These are phyloP conservation scores for Ophioceras dolichostomum DNA, from an alignment of 2,329 filamentous ascomycete genomes.

Conservation along the genomic window DNA sequence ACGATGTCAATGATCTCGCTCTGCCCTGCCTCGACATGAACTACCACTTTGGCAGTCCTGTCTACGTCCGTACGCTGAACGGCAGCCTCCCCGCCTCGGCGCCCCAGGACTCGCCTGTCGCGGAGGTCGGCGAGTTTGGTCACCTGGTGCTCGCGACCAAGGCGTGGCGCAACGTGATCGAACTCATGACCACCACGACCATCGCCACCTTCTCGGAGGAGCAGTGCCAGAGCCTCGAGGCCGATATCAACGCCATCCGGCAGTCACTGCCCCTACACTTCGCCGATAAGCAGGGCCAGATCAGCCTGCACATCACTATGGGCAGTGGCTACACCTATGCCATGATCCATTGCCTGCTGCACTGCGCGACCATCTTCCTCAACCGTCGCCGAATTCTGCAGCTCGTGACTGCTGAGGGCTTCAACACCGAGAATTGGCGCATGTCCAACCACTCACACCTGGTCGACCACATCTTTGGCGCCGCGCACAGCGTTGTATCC, in stretches of 20 bases:
- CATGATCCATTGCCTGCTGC: constrained; percentile 49
- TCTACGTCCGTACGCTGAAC: constrained; percentile 43
- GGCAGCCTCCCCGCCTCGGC: constrained; percentile 24
- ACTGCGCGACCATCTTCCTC: constrained; percentile 49
- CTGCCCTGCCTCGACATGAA: constrained; percentile 50
- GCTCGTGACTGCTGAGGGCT: constrained; percentile 38
- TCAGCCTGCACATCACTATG: constrained; percentile 52
- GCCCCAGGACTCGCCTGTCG: constrained; percentile 21
- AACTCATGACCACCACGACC: constrained; percentile 44
- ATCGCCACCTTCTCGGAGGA: constrained; percentile 40
- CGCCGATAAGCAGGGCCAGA: constrained; percentile 47
- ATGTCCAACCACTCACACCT: constrained; percentile 31
- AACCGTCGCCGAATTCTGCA: constrained; percentile 47
- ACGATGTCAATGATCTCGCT: constrained; percentile 41
- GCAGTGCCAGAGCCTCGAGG: constrained; percentile 35
- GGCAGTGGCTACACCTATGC: constrained; percentile 50
- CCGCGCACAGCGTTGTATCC: constrained; percentile 45
- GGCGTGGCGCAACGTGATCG: constrained; percentile 49
- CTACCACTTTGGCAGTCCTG: constrained; percentile 49
- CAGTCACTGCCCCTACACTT: constrained; percentile 45
- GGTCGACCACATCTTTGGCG: constrained; percentile 43
- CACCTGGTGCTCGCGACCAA: constrained; percentile 49
- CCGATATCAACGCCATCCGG: constrained; percentile 42
- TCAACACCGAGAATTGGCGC: constrained; percentile 41
- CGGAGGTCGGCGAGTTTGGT: constrained; percentile 48